A percentile compares a stretch with the other conserved stretches of the same genome.
Evolutionary conservation across 2,329 filamentous ascomycete species (phyloP).

Genomic region (Zymoseptoria tritici): DNA sequence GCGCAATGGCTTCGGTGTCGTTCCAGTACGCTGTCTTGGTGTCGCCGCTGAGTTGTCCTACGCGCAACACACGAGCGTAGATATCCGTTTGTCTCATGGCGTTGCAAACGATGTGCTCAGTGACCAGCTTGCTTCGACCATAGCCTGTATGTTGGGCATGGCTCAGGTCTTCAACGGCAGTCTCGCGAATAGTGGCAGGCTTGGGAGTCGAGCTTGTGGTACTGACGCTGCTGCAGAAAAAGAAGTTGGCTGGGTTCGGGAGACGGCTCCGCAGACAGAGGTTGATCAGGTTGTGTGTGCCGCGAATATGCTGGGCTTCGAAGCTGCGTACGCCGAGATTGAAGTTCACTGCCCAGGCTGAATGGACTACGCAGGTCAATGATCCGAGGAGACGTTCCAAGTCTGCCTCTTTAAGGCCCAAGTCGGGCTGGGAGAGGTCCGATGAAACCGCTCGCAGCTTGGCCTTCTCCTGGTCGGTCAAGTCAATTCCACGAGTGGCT

Average conservation of each 20-base stretch:
- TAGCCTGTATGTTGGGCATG: conserved; percentile 29
- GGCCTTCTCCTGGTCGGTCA: conserved; percentile 21
- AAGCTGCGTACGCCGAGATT: conserved; percentile 30
- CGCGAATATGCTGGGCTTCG: conserved; percentile 25
- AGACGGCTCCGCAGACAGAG: conserved; percentile 19
- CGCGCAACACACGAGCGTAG: conserved; percentile 18
- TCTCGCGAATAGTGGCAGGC: conserved; percentile 25
- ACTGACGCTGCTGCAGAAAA: conserved; percentile 35
- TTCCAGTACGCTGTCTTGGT: conserved; percentile 32
- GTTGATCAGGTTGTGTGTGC: conserved; percentile 25
- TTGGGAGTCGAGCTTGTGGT: conserved; percentile 14
- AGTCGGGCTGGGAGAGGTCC: conserved; percentile 19
- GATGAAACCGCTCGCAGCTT: conserved; percentile 20
- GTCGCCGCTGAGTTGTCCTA: conserved; percentile 26
- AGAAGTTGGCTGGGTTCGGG: conserved; percentile 23
- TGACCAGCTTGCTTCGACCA: conserved; percentile 33
- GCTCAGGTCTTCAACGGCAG: conserved; percentile 20
- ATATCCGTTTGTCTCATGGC: conserved; percentile 26
- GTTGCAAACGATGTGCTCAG: conserved; percentile 26
- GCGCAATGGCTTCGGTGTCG: conserved; percentile 37
- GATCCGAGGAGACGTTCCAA: conserved; percentile 17
- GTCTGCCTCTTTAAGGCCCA: conserved; percentile 21
- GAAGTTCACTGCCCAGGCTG: conserved; percentile 35
- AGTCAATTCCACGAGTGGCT: conserved; percentile 30
- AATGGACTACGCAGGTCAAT: conserved; percentile 30